Conservation (phyloP, 192 early-diverging fungal genomes). For the Gonapodya prolifera region DNA sequence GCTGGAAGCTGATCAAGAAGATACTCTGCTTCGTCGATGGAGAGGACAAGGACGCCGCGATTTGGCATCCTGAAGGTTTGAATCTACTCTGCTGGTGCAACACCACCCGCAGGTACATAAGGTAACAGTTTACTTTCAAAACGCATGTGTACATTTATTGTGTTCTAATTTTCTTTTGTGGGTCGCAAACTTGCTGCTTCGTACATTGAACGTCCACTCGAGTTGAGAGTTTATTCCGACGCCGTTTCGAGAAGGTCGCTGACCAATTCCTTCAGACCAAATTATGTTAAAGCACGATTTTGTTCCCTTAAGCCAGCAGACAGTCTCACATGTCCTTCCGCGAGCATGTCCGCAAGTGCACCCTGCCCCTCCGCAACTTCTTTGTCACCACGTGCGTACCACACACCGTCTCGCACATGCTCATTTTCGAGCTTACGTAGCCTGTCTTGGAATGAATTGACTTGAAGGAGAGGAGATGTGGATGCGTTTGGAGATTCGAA, state of each 20-base stretch:
- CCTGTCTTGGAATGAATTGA: neutral
- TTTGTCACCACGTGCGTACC: neutral
- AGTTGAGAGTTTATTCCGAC: neutral
- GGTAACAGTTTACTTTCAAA: neutral
- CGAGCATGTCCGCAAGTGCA: neutral
- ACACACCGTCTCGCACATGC: neutral
- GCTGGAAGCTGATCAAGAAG: constrained; percentile 13
- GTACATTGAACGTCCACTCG: neutral
- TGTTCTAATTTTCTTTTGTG: neutral
- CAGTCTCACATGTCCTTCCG: neutral
- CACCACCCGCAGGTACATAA: neutral
- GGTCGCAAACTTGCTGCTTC: no score
- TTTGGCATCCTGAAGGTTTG: constrained; percentile 7
- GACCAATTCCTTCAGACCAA: neutral
- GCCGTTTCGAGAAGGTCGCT: neutral
- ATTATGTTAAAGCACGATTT: neutral
- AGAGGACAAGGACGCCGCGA: constrained; percentile 15
- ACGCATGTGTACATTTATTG: neutral
- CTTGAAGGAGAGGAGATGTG: no score
- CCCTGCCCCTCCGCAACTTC: neutral
- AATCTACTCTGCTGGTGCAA: no score
- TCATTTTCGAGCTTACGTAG: neutral
- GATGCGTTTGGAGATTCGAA: no score
- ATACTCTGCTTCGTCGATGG: constrained; percentile 20
- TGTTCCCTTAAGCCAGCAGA: neutral